These are phyloP conservation scores for Neurospora sp. DNA, from an alignment of 2,329 filamentous ascomycete genomes.

Conservation along the genomic window DNA sequence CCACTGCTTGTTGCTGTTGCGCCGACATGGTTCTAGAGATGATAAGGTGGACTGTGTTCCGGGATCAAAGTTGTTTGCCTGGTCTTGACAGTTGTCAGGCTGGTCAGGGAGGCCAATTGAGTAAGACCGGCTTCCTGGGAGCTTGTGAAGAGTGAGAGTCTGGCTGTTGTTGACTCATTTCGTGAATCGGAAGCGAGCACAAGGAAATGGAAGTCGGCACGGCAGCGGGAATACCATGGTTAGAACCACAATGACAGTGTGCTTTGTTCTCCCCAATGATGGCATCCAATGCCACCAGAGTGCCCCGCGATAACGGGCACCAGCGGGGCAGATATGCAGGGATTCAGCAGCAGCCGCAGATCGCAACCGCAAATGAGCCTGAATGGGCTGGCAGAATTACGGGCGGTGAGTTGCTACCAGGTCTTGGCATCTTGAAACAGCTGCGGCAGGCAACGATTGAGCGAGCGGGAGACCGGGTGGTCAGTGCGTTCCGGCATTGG, in stretches of 20 bases:
- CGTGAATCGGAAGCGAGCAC: neutral
- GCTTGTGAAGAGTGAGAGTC: neutral
- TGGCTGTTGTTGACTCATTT: neutral
- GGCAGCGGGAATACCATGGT: neutral
- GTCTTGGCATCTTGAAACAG: constrained; percentile 1
- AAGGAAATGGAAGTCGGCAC: neutral
- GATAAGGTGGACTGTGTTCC: neutral
- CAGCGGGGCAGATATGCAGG: constrained; percentile 11
- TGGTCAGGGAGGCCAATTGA: neutral
- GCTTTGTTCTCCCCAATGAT: neutral
- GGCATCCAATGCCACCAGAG: neutral
- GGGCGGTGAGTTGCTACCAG: constrained; percentile 8
- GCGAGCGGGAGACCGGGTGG: neutral
- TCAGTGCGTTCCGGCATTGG: constrained; percentile 7
- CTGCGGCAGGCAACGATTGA: constrained; percentile 1
- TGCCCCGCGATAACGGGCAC: constrained; percentile 11
- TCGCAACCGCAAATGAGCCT: neutral
- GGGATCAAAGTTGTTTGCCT: neutral
- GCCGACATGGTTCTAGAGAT: constrained; percentile 4
- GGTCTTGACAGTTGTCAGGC: neutral
- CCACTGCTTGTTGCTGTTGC: neutral
- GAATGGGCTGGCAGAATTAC: constrained; percentile 10
- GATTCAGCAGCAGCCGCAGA: constrained; percentile 1
- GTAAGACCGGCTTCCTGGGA: neutral
- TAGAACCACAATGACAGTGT: neutral